A percentile compares a stretch with the other conserved stretches of the same genome.
These are phyloP conservation scores for Suillus hirtellus DNA, from an alignment of 768 basidiomycete species.

Conservation along the genomic window DNA sequence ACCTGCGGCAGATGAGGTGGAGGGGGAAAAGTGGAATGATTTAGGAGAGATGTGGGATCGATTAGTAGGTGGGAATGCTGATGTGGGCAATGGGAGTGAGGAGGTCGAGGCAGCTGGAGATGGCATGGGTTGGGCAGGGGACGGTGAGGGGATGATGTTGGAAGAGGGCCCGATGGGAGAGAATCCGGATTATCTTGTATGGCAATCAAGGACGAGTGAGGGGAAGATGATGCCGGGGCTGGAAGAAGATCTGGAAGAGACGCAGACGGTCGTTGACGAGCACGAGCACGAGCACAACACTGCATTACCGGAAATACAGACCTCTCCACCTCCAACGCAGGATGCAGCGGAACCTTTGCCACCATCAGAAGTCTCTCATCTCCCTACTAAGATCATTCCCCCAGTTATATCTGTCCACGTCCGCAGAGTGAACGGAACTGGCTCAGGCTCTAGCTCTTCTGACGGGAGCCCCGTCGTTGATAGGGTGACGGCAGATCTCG, in stretches of 20 bases:
- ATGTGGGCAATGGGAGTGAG: conserved; percentile 17
- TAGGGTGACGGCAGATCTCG: conserved; percentile 16
- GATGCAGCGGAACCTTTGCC: conserved; percentile 10
- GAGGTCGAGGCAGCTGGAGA: conserved; percentile 25
- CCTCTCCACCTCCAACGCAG: conserved; percentile 2
- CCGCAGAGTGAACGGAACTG: conserved; percentile 18
- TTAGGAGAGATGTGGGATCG: conserved; percentile 57
- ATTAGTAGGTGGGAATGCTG: conserved; percentile 29
- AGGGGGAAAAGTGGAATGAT: conserved; percentile 48
- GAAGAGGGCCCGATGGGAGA: conserved; percentile 49
- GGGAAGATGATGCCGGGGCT: conserved; percentile 1
- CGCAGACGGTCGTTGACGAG: conserved; percentile 10
- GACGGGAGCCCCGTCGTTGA: conserved; percentile 45
- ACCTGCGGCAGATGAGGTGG: conserved; percentile 30
- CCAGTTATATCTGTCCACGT: not conserved
- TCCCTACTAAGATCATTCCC: not conserved
- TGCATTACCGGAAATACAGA: conserved; percentile 2
- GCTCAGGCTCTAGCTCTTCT: conserved; percentile 48
- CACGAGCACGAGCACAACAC: conserved; percentile 11
- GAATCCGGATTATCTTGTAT: conserved; percentile 30
- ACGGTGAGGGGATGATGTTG: conserved; percentile 40
- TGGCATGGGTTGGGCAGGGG: conserved; percentile 55
- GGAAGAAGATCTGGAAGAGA: conserved; percentile 6
- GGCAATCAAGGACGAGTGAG: not conserved
- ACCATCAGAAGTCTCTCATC: conserved; percentile 3